Evolutionary conservation across 306 rosid species (phyloP), one percentile per base, ranked within the genome.

Genomic region (Pterocarpus santalinus): DNA sequence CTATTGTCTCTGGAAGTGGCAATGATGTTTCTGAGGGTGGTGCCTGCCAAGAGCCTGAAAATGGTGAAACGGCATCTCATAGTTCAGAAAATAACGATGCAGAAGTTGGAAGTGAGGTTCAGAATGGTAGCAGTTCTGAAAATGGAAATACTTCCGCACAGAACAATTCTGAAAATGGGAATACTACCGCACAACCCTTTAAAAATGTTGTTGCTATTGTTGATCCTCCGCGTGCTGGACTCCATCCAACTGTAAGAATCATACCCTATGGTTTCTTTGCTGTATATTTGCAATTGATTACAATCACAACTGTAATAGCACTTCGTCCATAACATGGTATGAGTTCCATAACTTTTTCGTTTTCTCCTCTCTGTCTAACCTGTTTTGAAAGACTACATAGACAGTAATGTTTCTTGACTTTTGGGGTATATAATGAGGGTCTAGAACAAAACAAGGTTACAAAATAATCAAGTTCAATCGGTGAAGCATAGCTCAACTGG

Each of bases 141-240:
- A 92, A 75, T 51, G 88, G 69, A 58, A 88, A 72, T 65, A 62
- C 87, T 84, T 80, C 80, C 2, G 28, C 35, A 56, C 74, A 84
- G 7, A 43, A 43, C 7, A 63, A 47, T 51, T 65, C 90, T 74
- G 92, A 86, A 87, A 90, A 72, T 56, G 87, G 65, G 62, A 88
- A 72, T 65, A 62, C 87, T 84, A 79, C 80, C 2, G 16, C 32
- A 56, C 72, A 82, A 79, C 86, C 83, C 61, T 93, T 95, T 85
- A 84, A 86, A 81, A 89, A 95, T 82, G 90, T 95, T 70, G 97
- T 95, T 77, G 99, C 97, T 64, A 95, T 95, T 55, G 98, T 95
- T 51, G 99, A 95, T 82, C 99, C 99, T 77, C 99, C 99, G 14
- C 94, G 98, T 22, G 91, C 88, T 16, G 98, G 99, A 55, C 97